phyloP scores from a whole-genome alignment of 768 basidiomycete genomes.

The Tephrocybe rancida region DNA sequence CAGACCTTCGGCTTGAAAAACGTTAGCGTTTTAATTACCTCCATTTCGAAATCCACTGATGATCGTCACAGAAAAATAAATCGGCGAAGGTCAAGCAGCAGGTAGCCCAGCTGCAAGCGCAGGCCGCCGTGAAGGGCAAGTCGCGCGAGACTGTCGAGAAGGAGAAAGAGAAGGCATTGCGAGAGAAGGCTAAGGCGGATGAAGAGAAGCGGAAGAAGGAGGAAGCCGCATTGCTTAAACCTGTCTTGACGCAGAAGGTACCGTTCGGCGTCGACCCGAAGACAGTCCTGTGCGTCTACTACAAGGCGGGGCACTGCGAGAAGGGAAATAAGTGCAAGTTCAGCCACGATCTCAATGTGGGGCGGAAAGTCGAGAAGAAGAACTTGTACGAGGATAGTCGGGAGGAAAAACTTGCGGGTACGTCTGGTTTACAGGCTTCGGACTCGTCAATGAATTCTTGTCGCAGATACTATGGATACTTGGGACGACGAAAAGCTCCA shows the following conservation, averaged over 20 bases:
- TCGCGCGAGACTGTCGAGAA: constrained; percentile 80
- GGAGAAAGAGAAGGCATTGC: constrained; percentile 80
- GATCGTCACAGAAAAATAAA: constrained; percentile 80
- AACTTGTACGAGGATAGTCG: constrained; percentile 90
- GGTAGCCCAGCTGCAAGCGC: constrained; percentile 78
- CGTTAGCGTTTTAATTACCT: constrained; percentile 7
- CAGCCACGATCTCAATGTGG: constrained; percentile 90
- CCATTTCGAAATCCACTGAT: constrained; percentile 10
- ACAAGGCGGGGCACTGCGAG: constrained; percentile 90
- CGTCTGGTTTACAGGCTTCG: constrained; percentile 17
- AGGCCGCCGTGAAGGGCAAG: constrained; percentile 75
- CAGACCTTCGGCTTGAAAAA: constrained; percentile 27
- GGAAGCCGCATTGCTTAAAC: constrained; percentile 81
- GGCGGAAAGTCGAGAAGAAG: constrained; percentile 92
- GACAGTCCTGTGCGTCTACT: constrained; percentile 90
- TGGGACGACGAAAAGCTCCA: constrained; percentile 97
- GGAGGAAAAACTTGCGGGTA: constrained; percentile 79
- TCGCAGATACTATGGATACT: constrained; percentile 90
- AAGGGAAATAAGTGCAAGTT: constrained; percentile 98
- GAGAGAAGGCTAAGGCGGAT: constrained; percentile 74
- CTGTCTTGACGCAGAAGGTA: constrained; percentile 81
- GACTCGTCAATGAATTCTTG: not conserved
- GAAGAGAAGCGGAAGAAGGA: constrained; percentile 86
- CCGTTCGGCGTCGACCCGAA: constrained; percentile 97
- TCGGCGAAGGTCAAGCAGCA: constrained; percentile 90